Conservation (phyloP, 805 yeast genomes). For the Candida ascalaphidarum region DNA sequence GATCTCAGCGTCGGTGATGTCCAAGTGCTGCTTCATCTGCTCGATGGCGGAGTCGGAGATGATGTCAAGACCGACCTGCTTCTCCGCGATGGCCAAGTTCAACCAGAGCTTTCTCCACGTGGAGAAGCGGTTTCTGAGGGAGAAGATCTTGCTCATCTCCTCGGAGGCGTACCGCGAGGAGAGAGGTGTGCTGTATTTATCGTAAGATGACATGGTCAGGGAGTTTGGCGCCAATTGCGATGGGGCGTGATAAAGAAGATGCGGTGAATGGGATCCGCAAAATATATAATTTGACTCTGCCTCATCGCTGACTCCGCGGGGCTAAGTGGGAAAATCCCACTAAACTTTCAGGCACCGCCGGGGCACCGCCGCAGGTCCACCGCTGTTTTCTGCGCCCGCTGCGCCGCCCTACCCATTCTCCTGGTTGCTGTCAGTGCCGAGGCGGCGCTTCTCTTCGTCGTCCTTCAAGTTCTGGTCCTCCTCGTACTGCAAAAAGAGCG, state of each 20-base stretch:
- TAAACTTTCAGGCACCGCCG: no score
- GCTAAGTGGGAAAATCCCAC: no score
- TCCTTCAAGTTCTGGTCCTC: no score
- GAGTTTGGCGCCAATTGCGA: neutral
- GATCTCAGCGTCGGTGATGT: conserved; percentile 88
- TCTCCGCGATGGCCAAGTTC: conserved; percentile 91
- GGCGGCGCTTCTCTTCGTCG: no score
- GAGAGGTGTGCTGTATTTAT: conserved; percentile 84
- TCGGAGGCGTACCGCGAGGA: conserved; percentile 96
- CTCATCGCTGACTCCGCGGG: no score
- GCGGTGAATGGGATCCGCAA: no score
- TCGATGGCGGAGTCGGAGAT: conserved; percentile 87
- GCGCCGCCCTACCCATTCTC: no score
- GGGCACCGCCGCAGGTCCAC: no score
- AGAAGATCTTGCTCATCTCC: conserved; percentile 92
- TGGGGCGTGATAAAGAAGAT: no score
- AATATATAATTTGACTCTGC: no score
- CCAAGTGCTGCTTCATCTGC: conserved; percentile 71
- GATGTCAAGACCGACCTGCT: conserved; percentile 77
- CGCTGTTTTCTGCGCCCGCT: no score
- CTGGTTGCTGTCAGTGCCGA: no score
- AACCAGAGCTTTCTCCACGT: conserved; percentile 99
- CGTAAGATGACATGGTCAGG: conserved; percentile 37
- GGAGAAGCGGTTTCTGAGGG: conserved; percentile 86
- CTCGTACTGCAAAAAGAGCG: conserved; percentile 32